Evolutionary conservation across 2,329 filamentous ascomycete species (phyloP).

Genomic region (Hawksworthiomyces lignivorus): DNA sequence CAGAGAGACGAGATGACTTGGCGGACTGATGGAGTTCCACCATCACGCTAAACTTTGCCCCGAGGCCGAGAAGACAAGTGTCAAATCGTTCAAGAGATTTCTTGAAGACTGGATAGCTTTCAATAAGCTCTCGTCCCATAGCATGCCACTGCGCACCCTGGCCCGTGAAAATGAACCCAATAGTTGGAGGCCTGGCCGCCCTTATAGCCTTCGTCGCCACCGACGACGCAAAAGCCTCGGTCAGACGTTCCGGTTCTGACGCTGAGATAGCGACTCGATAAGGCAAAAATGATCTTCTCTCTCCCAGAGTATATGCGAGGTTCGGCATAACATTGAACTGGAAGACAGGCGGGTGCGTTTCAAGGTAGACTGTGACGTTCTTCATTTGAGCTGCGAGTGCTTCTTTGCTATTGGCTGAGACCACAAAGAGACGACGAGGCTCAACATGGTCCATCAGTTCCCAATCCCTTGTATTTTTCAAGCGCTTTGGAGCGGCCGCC

Average conservation of each 20-base stretch:
- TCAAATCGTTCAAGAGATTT: slow-evolving; percentile 17
- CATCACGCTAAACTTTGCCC: slow-evolving; percentile 13
- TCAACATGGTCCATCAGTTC: neutral
- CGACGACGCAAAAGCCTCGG: neutral
- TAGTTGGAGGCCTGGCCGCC: slow-evolving; percentile 7
- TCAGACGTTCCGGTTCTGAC: slow-evolving; percentile 4
- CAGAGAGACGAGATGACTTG: slow-evolving; percentile 5
- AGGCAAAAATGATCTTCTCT: slow-evolving; percentile 17
- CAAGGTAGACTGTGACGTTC: slow-evolving; percentile 12
- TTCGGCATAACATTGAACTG: slow-evolving; percentile 12
- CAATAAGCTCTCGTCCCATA: slow-evolving; percentile 21
- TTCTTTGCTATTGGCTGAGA: slow-evolving; percentile 12
- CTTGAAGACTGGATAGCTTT: slow-evolving; percentile 16
- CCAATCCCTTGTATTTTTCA: slow-evolving; percentile 12
- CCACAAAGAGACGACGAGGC: slow-evolving; percentile 10
- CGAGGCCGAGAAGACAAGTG: slow-evolving; percentile 14
- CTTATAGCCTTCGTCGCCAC: slow-evolving; percentile 4
- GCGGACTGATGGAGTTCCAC: slow-evolving; percentile 7
- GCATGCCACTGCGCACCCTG: slow-evolving; percentile 19
- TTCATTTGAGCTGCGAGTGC: slow-evolving; percentile 9
- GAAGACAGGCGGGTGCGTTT: slow-evolving; percentile 14
- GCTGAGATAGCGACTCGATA: slow-evolving; percentile 9
- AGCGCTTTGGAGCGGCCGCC: slow-evolving; percentile 31
- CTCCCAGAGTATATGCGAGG: slow-evolving; percentile 22
- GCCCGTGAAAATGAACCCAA: slow-evolving; percentile 20